Evolutionary conservation across 257 asterid species (phyloP).

Genomic region (Nicotiana noctiflora): DNA sequence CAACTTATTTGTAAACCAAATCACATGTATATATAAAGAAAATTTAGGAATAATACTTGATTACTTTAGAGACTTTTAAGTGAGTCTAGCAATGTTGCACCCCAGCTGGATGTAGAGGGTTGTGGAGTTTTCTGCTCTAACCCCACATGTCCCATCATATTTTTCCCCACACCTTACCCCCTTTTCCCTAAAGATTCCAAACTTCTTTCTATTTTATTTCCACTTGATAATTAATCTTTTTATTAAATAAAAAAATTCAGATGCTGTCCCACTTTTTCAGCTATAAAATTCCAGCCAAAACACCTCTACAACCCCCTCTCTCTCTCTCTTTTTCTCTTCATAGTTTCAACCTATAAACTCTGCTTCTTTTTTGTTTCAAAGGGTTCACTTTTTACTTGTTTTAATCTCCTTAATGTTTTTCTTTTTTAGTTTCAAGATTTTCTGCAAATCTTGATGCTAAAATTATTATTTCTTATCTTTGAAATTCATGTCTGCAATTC

Average conservation of each 20-base stretch:
- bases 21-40: too few species aligned
- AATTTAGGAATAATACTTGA: too few species aligned
- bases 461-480: constrained; percentile 27
- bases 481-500: constrained; percentile 86
- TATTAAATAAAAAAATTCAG: neutral
- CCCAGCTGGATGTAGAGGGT: constrained; percentile 47
- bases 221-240: neutral
- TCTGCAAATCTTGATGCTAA: constrained; percentile 35
- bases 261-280: neutral
- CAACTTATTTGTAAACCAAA: too few species aligned
- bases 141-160: constrained; percentile 60
- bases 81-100: constrained; percentile 22
- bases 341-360: neutral
- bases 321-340: constrained; percentile 22
- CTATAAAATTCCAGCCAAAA: constrained; percentile 52
- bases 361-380: neutral
- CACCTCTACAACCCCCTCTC: constrained; percentile 31
- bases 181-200: constrained; percentile 37
- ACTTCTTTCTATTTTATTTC: constrained; percentile 19
- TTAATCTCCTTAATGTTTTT: too few species aligned
- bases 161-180: constrained; percentile 21
- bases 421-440: neutral
- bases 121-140: constrained; percentile 30
- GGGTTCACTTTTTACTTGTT: neutral
- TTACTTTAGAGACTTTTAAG: neutral